Evolutionary conservation across 306 rosid species (phyloP).

Genomic region (Prunus kanzakura): DNA sequence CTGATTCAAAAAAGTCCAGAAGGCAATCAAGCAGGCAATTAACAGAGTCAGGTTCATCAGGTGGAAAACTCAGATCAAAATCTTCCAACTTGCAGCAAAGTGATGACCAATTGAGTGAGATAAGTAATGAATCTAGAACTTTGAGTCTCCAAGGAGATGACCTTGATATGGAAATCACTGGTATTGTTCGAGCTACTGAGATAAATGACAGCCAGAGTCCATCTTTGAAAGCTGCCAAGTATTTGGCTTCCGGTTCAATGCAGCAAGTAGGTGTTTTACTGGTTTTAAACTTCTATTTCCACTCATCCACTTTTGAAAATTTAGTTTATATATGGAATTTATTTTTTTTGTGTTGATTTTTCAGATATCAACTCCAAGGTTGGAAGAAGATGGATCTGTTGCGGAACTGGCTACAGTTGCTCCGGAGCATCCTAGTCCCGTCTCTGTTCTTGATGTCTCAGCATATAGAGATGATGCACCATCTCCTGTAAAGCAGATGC

Average conservation of each 20-base stretch:
- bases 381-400: constrained; percentile 45
- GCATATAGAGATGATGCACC: constrained; percentile 56
- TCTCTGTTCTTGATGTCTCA: constrained; percentile 71
- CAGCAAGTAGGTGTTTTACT: constrained; percentile 44
- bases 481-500: constrained; percentile 56
- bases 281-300: constrained; percentile 13
- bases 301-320: constrained; percentile 9
- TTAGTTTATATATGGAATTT: background rate
- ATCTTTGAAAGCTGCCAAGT: constrained; percentile 42
- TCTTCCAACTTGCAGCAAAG: constrained; percentile 33
- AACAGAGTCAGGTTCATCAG: constrained; percentile 45
- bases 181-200: constrained; percentile 35
- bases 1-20: constrained; percentile 54
- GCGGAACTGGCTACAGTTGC: constrained; percentile 50
- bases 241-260: constrained; percentile 42
- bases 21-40: constrained; percentile 49
- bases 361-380: constrained; percentile 52
- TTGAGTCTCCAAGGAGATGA: constrained; percentile 65
- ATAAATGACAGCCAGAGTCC: constrained; percentile 44
- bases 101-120: constrained; percentile 67
- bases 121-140: constrained; percentile 57
- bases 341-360: background rate
- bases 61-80: constrained; percentile 56
- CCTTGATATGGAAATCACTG: constrained; percentile 52
- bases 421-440: constrained; percentile 77